Evolutionary conservation across 192 early-diverging fungal genomes (phyloP).

Genomic region (Mortierella claussenii): DNA sequence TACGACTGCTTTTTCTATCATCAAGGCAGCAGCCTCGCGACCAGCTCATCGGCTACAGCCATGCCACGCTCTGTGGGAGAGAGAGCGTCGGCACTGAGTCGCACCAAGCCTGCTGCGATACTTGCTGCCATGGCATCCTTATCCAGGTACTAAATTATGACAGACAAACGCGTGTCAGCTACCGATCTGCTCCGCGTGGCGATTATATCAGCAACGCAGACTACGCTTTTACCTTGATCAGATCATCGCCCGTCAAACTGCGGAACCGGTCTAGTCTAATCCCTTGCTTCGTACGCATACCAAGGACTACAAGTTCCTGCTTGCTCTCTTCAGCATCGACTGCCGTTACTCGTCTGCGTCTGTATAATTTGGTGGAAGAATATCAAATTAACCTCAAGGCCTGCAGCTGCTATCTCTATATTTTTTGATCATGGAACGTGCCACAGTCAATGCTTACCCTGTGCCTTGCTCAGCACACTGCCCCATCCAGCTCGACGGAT

Average conservation of each 20-base stretch:
- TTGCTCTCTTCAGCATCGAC: conserved; percentile 7
- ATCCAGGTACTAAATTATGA: conserved; percentile 6
- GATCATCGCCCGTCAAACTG: conserved; percentile 27
- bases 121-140: conserved; percentile 11
- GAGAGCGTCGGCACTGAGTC: conserved; percentile 19
- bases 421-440: too few relatives aligned
- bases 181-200: background rate
- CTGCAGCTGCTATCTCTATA: too few relatives aligned
- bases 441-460: conserved; percentile 57
- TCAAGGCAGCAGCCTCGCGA: conserved; percentile 50
- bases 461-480: conserved; percentile 56
- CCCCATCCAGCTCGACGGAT: conserved; percentile 63
- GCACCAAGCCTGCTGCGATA: conserved; percentile 22
- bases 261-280: conserved; percentile 45
- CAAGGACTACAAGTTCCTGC: conserved; percentile 62
- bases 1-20: background rate
- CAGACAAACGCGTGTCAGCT: background rate
- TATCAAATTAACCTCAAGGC: background rate
- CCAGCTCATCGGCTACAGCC: conserved; percentile 61
- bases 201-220: background rate
- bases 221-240: conserved; percentile 52
- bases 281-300: conserved; percentile 60
- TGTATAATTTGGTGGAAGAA: background rate
- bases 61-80: conserved; percentile 63
- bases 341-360: background rate